Evolutionary conservation across 192 early-diverging fungal species (phyloP).

Genomic region (Coemansia sp.): DNA sequence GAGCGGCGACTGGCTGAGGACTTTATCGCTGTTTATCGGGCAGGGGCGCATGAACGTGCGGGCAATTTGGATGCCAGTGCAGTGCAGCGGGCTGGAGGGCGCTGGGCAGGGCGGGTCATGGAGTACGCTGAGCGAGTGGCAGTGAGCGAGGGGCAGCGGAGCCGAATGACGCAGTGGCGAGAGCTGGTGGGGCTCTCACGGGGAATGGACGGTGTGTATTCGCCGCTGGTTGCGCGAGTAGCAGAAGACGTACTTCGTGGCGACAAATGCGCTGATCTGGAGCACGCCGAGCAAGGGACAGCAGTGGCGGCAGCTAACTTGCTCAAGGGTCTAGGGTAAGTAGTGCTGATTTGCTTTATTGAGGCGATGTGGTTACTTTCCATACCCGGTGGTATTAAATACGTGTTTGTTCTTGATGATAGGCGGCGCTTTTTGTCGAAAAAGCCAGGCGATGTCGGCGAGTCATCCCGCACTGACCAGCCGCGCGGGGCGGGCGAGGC

Average conservation of each 20-base stretch:
- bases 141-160: conserved; percentile 36
- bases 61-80: background rate
- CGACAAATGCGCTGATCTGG: conserved; percentile 21
- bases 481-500: conserved; percentile 30
- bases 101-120: conserved; percentile 29
- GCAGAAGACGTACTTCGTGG: conserved; percentile 32
- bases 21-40: conserved; percentile 19
- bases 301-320: conserved; percentile 36
- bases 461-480: conserved; percentile 11
- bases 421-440: conserved; percentile 48
- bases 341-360: background rate
- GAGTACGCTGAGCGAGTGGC: conserved; percentile 20
- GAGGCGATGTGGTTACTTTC: background rate
- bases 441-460: conserved; percentile 15
- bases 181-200: conserved; percentile 30
- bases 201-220: conserved; percentile 27
- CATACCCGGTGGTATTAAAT: background rate
- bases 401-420: conserved; percentile 6
- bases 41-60: background rate
- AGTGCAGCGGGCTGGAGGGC: conserved; percentile 4
- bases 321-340: conserved; percentile 56
- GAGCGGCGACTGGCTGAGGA: conserved; percentile 40
- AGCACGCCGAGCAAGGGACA: conserved; percentile 42
- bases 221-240: conserved; percentile 29
- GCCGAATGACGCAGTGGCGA: conserved; percentile 26